Base-by-base conservation (phyloP, 2,329 filamentous ascomycete species). In the Tolypocladium nubicola region DNA sequence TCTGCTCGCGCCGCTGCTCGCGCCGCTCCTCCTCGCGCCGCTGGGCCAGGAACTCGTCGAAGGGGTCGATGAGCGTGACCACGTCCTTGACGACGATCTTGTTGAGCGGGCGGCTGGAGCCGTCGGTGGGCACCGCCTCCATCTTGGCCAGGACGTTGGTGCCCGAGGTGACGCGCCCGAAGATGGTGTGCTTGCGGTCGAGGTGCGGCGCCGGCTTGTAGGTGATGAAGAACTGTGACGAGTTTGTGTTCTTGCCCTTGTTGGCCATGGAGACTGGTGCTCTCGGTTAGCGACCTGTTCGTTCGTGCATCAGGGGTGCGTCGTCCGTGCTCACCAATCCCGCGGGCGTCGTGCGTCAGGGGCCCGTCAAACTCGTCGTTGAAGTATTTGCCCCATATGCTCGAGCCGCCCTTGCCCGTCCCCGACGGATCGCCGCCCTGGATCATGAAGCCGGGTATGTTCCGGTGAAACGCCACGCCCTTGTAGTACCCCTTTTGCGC, bases 241-340 rank as follows among this genome's bases (percentile, higher is more conserved):
- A 94, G 73, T 99, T 99, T 26, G 93, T 97, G 68, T 97, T 93
- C 68, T 97, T 97, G 58, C 94, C 94, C 70, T 99, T 99, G 73
- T 99, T 99, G 45, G 94, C 94, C 94, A 99, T 99, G 63, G 87
- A 91, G 33, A 74, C 71, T 73, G 54, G 10, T 21, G 8, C 3
- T 7, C 21, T n/a, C 8, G 55, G 55, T 57, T 16, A 57, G 56
- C 33, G 11, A 21, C 23, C 8, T 2, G 33, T 8, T 37, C 10
- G 19, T 21, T 11, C 16, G 16, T 9, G 30, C 3, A 19, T 30
- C 47, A 35, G 35, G 47, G 47, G 45, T 4, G 6, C 30, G 1
- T 33, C 13, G 11, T 23, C n/a, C 14, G 11, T 13, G 63, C 68
- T 65, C 60, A 72, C 71, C 61, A 30, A 92, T 82, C 14, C 94